Base-by-base conservation (phyloP, 108 stramenopile species). In the Nitzschia sp. region DNA sequence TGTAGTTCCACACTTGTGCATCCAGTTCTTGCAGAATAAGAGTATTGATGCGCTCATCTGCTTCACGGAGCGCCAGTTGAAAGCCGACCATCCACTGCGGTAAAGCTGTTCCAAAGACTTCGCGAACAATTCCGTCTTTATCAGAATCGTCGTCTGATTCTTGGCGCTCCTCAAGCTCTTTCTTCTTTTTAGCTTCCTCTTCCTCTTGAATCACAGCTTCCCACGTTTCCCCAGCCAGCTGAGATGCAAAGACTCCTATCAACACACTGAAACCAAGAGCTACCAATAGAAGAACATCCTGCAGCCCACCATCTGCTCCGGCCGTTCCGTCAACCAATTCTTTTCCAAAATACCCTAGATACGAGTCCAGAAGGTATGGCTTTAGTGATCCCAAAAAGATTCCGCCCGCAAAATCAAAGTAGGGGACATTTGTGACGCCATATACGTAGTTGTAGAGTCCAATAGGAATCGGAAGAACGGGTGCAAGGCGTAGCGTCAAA, bases 381-480 rank as follows among this genome's bases (percentile, higher is more conserved):
- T 97, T 97, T 28, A 97, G 58, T 31, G 85, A 87, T 3, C 95
- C 97, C 34, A 95, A 57, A 73, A 93, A 96, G 65, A 92, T 96
- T 28, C 95, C 97, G 19, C 85, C 88, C 11, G 87, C 81, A 77
- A 97, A 97, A 21, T 90, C 85, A 25, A 80, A 53, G 8, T 72
- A 87, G 9, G 79, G 77, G 16, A 97, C 80, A 62, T 91, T 90
- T 6, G 94, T 91, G 26, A 95, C 82, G 8, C 85, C 92, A 68
- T 92, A 96, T n/a, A 96, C 84, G 68, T 96, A 97, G 59, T 96
- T 96, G 88, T 97, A 97, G 61, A 90, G 61, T 27, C 96, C 97
- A 21, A 97, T 79, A 9, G 96, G 96, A 55, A 97, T 96, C 9
- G 95, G 97, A 50, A 98, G 67, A 28, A 98, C 75, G 11, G 95